These are phyloP conservation scores for Silene noctiflora DNA, from an alignment of 179 eudicot species.

Conservation along the genomic window DNA sequence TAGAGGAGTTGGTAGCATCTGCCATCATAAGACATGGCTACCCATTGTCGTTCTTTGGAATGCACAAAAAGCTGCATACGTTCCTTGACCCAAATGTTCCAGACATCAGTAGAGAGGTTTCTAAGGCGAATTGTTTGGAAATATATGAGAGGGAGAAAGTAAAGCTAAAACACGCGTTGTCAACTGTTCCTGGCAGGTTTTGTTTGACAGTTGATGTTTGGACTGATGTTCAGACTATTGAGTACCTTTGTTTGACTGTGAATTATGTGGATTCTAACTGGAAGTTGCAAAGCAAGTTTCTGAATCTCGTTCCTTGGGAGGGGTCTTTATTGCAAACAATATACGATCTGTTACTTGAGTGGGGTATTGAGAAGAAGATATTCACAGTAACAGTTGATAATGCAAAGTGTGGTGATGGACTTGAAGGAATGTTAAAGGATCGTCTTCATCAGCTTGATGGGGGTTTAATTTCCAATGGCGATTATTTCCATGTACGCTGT, in stretches of 20 bases:
- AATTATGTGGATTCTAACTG: slow-evolving; percentile 23
- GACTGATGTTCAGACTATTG: slow-evolving; percentile 2
- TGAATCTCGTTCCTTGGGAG: slow-evolving; percentile 19
- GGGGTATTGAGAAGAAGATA: slow-evolving; percentile 21
- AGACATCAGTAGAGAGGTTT: background rate
- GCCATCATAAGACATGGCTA: slow-evolving; percentile 13
- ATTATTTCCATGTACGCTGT: slow-evolving; percentile 16
- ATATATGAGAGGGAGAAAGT: slow-evolving; percentile 12
- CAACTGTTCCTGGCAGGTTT: slow-evolving; percentile 11
- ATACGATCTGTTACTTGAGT: slow-evolving; percentile 3
- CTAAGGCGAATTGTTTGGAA: slow-evolving; percentile 2
- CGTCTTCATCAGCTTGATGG: slow-evolving; percentile 14
- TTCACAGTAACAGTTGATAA: slow-evolving; percentile 12
- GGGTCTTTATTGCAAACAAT: background rate
- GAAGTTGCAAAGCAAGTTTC: slow-evolving; percentile 23
- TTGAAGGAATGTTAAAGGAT: slow-evolving; percentile 4
- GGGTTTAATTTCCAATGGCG: slow-evolving; percentile 14
- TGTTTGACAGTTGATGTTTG: slow-evolving; percentile 20
- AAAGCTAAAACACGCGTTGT: slow-evolving; percentile 11
- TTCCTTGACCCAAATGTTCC: slow-evolving; percentile 8
- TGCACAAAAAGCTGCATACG: background rate
- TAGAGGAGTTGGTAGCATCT: slow-evolving; percentile 3
- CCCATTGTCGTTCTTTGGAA: background rate
- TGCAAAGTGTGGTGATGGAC: slow-evolving; percentile 14
- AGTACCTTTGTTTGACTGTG: slow-evolving; percentile 17